Base-by-base conservation (phyloP, 345 rosid species). In the Fremontodendron californicum region DNA sequence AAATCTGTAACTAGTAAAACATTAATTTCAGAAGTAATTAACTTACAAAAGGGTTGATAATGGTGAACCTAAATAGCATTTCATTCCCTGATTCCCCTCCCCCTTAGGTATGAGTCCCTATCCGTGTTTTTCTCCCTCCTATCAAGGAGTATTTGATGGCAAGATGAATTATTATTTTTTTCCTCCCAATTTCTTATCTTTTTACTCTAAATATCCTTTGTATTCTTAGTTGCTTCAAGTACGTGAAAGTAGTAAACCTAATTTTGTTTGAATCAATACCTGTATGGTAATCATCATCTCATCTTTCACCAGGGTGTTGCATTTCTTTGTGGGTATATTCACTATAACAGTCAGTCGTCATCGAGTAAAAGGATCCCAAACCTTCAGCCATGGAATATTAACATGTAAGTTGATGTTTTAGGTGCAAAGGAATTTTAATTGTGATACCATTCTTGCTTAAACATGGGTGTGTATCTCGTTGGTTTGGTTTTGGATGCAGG, bases 311-410 rank as follows among this genome's bases (percentile, higher is more conserved):
- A 96, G 99, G 86, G 82, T 54, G 92, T 92, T 81, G 97, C 97
- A 35, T 92, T 96, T 71, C 69, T 94, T 79, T 96, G 98, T 82
- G 99, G 99, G 80, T 94, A 86, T 85, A 74, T 88, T 80, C 98
- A 96, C 82, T 92, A 94, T 77, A 75, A 65, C 73, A 81, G 77
- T 57, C 97, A 88, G 71, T 88, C 94, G 15, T 86, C 89, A 37
- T 82, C 93, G 27, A 87, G 90, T 86, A 91, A 87, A 83, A 87
- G 79, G 76, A 69, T 77, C 29, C 94, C 97, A 15, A 77, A 69
- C 81, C 85, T 94, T 82, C 97, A 88, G 85, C 95, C 97, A 16
- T 96, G 98, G 99, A 96, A 87, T 90, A 86, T 96, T 87, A 96
- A 81, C 97, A 89, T 92, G 99, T 96, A 86, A 94, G 99, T 83